Conservation (phyloP, 208 protist genomes). For the Phytomonas francai region DNA sequence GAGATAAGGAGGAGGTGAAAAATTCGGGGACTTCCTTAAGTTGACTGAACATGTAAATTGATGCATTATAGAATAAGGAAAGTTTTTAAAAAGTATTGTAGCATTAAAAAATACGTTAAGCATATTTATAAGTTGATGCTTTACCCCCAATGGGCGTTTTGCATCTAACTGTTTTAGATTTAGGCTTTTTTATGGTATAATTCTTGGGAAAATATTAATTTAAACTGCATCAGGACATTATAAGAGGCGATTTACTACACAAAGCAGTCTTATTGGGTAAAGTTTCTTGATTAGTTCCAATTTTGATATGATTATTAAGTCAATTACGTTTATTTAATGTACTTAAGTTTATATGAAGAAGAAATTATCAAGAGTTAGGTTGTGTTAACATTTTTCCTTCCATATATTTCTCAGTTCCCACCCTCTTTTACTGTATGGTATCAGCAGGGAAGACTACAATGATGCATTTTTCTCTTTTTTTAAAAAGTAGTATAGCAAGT, state of each 20-base stretch:
- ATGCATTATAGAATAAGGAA: background rate
- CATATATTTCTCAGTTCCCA: background rate
- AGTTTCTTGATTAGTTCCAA: background rate
- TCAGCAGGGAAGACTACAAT: background rate
- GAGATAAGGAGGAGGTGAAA: background rate
- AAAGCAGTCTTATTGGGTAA: background rate
- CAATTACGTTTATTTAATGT: background rate
- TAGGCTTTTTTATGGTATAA: background rate
- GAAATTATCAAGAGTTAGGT: background rate
- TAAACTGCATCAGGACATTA: background rate
- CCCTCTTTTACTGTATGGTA: background rate
- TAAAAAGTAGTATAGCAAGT: slow-evolving; percentile 1
- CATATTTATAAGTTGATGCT: background rate
- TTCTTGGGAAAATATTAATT: background rate
- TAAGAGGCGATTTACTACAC: background rate
- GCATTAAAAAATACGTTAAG: background rate
- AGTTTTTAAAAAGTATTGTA: no score
- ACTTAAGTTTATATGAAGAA: slow-evolving; percentile 1
- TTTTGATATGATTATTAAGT: background rate
- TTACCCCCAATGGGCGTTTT: background rate
- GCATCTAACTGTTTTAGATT: background rate
- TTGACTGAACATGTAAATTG: background rate
- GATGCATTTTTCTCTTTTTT: slow-evolving; percentile 2
- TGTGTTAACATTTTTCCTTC: background rate
- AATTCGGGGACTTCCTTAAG: background rate